Conservation (phyloP, 75 land plant species). For the Picea glauca region DNA sequence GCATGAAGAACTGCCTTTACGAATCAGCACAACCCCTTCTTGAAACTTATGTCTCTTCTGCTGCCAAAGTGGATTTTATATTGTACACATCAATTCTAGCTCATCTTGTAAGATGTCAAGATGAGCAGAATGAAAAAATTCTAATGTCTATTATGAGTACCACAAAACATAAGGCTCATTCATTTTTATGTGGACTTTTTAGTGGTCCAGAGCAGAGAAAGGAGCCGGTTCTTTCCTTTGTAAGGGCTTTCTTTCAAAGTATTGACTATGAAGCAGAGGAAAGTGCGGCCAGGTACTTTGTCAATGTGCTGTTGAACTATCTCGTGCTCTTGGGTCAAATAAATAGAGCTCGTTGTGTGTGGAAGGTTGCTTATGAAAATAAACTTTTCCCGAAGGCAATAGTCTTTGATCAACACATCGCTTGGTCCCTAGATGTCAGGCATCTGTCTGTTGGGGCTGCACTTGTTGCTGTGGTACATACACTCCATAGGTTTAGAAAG, state of each 20-base stretch:
- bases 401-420: slow-evolving; percentile 83
- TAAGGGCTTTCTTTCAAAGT: slow-evolving; percentile 67
- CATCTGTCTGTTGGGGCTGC: slow-evolving; percentile 84
- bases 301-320: slow-evolving; percentile 79
- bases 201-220: slow-evolving; percentile 81
- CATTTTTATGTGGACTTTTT: slow-evolving; percentile 76
- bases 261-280: slow-evolving; percentile 73
- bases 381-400: slow-evolving; percentile 86
- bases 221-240: slow-evolving; percentile 68
- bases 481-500: slow-evolving; percentile 81
- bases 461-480: slow-evolving; percentile 68
- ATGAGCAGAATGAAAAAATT: slow-evolving; percentile 59
- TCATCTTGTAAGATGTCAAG: slow-evolving; percentile 69
- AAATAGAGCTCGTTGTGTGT: slow-evolving; percentile 80
- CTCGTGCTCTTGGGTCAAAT: slow-evolving; percentile 86
- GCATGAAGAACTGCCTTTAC: slow-evolving; percentile 65
- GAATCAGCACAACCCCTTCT: slow-evolving; percentile 69
- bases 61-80: slow-evolving; percentile 66
- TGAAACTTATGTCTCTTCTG: slow-evolving; percentile 57
- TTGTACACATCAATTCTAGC: slow-evolving; percentile 74
- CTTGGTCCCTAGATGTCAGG: slow-evolving; percentile 81
- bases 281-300: slow-evolving; percentile 65
- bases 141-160: slow-evolving; percentile 64
- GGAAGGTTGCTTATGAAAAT: slow-evolving; percentile 88
- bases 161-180: slow-evolving; percentile 69